A percentile compares a stretch with the other conserved stretches of the same genome.
Evolutionary conservation across 371 early-diverging fungal genomes (phyloP).

Genomic region (Funneliformis caledonium): DNA sequence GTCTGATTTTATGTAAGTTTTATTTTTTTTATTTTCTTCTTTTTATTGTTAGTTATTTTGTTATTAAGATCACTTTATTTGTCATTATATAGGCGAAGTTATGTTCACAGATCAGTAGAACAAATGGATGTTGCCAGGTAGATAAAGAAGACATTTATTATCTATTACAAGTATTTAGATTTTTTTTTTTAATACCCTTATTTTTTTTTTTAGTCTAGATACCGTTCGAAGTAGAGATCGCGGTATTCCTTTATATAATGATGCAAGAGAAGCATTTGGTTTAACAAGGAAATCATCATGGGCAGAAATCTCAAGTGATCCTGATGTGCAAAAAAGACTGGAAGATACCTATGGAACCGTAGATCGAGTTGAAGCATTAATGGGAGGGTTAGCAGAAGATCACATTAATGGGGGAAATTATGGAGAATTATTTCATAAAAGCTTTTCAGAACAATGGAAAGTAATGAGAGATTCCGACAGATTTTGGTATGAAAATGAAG

Average conservation of each 20-base stretch:
- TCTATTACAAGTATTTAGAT: no score
- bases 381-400: conserved; percentile 47
- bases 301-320: conserved; percentile 44
- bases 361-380: conserved; percentile 44
- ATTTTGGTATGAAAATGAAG: conserved; percentile 46
- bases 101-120: no score
- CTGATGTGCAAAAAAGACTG: conserved; percentile 36
- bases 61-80: background rate
- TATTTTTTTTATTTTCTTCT: background rate
- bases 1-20: conserved; percentile 12
- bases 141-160: no score
- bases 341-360: conserved; percentile 41
- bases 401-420: conserved; percentile 41
- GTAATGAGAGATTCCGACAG: conserved; percentile 49
- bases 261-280: conserved; percentile 39
- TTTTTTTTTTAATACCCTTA: background rate
- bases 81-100: background rate
- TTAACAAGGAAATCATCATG: conserved; percentile 38
- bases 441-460: conserved; percentile 45
- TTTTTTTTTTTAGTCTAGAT: background rate
- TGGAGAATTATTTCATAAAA: conserved; percentile 44
- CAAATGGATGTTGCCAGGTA: background rate
- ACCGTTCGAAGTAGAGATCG: background rate
- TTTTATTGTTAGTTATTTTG: background rate
- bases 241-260: conserved; percentile 42